Percentiles rank a stretch among this genome's conserved stretches.
phyloP scores from a whole-genome alignment of 306 rosid genomes.

The Rosa multiflora region DNA sequence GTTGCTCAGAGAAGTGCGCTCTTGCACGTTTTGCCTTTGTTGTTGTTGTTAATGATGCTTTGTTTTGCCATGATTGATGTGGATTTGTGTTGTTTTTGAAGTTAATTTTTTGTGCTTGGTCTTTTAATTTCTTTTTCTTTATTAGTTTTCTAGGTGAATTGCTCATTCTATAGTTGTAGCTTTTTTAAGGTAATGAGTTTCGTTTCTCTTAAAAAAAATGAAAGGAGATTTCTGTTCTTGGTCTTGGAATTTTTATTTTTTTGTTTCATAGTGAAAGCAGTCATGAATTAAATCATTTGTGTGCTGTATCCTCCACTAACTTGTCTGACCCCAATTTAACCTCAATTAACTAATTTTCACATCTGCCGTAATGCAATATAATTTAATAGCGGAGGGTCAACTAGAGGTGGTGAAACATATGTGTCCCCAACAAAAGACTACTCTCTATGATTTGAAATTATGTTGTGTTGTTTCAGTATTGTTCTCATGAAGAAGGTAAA shows the following conservation, averaged over 20 bases:
- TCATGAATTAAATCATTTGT: no score
- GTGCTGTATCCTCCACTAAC: background rate
- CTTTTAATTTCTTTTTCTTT: no score
- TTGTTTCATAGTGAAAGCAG: no score
- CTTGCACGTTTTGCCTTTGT: background rate
- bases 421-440: no score
- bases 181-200: background rate
- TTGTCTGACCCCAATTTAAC: background rate
- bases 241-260: background rate
- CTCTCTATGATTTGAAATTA: no score
- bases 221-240: no score
- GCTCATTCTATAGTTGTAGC: background rate
- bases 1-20: background rate
- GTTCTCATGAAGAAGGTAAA: background rate
- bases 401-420: background rate
- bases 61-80: background rate
- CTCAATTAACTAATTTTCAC: background rate
- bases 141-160: background rate
- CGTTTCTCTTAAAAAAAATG: no score
- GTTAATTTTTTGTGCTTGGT: background rate
- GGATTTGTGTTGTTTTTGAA: background rate
- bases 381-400: background rate
- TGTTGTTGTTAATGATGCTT: no score
- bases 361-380: background rate
- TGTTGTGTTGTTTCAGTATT: background rate